Percentiles rank a stretch among this genome's conserved stretches.
These are phyloP conservation scores for Firmiana major DNA, from an alignment of 345 rosid species.

Conservation along the genomic window DNA sequence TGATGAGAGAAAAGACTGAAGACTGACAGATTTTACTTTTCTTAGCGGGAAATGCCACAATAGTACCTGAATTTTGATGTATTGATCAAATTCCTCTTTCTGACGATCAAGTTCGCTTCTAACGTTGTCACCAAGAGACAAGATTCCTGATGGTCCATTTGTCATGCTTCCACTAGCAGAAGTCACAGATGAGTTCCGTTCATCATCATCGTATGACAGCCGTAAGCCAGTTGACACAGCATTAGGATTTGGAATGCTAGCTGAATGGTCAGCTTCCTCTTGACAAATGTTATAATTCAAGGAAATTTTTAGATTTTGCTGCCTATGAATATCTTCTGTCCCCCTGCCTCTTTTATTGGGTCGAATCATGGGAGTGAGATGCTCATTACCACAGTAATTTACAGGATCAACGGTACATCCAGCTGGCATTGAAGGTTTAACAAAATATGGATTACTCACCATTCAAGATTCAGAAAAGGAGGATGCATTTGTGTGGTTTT, in stretches of 20 bases:
- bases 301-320: constrained; percentile 65
- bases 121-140: constrained; percentile 59
- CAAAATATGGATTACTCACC: constrained; percentile 13
- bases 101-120: constrained; percentile 58
- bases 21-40: background rate
- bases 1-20: background rate
- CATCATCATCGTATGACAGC: constrained; percentile 79
- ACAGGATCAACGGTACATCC: constrained; percentile 61
- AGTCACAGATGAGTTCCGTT: constrained; percentile 72
- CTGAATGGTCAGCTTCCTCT: constrained; percentile 53
- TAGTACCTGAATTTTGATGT: constrained; percentile 61
- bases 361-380: constrained; percentile 43
- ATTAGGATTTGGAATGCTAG: constrained; percentile 50
- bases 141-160: constrained; percentile 42
- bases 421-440: constrained; percentile 43
- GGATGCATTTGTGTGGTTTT: background rate
- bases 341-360: constrained; percentile 52
- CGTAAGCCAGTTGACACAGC: constrained; percentile 79
- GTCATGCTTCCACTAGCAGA: constrained; percentile 70
- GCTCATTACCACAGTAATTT: constrained; percentile 61
- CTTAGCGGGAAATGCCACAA: background rate
- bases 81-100: constrained; percentile 69
- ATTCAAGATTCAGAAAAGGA: background rate
- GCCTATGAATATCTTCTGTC: constrained; percentile 49
- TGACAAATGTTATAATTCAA: constrained; percentile 47